phyloP scores from a whole-genome alignment of 2,329 filamentous ascomycete genomes.

The Cladophialophora immunda region DNA sequence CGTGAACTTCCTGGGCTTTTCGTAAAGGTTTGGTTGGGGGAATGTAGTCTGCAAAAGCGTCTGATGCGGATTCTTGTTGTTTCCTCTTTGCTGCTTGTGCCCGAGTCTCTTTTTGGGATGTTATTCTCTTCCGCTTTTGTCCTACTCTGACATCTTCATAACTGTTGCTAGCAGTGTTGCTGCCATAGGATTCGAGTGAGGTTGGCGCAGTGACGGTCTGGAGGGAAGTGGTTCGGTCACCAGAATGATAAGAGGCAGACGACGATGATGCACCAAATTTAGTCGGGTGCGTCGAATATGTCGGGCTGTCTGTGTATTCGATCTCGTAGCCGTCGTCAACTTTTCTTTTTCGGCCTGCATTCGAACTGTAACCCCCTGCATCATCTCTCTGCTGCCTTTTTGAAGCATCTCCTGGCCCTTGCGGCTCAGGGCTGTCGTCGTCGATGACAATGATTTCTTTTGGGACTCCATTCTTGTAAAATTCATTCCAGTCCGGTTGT shows the following conservation, averaged over 20 bases:
- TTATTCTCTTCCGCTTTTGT: slow-evolving; percentile 85
- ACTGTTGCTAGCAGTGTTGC: slow-evolving; percentile 59
- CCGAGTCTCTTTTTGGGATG: slow-evolving; percentile 78
- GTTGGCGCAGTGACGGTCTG: slow-evolving; percentile 85
- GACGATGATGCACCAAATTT: slow-evolving; percentile 72
- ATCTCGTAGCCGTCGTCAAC: slow-evolving; percentile 76
- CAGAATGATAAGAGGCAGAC: slow-evolving; percentile 75
- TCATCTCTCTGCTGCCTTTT: slow-evolving; percentile 42
- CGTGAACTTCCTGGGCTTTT: slow-evolving; percentile 82
- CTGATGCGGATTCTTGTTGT: slow-evolving; percentile 74
- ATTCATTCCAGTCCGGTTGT: slow-evolving; percentile 79
- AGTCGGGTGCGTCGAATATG: slow-evolving; percentile 78
- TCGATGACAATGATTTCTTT: slow-evolving; percentile 88
- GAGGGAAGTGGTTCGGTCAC: slow-evolving; percentile 82
- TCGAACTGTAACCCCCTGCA: slow-evolving; percentile 24
- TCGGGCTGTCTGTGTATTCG: slow-evolving; percentile 74
- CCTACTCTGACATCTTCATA: slow-evolving; percentile 75
- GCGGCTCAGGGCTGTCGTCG: slow-evolving; percentile 68
- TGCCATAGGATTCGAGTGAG: slow-evolving; percentile 75
- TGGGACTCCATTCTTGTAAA: slow-evolving; percentile 83
- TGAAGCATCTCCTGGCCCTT: slow-evolving; percentile 42
- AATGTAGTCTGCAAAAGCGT: slow-evolving; percentile 80
- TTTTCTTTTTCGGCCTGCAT: slow-evolving; percentile 70
- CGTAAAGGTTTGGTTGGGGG: slow-evolving; percentile 88
- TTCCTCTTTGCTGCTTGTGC: slow-evolving; percentile 78